Base-by-base conservation (phyloP, 192 early-diverging fungal genomes). In the Linnemannia schmuckeri region DNA sequence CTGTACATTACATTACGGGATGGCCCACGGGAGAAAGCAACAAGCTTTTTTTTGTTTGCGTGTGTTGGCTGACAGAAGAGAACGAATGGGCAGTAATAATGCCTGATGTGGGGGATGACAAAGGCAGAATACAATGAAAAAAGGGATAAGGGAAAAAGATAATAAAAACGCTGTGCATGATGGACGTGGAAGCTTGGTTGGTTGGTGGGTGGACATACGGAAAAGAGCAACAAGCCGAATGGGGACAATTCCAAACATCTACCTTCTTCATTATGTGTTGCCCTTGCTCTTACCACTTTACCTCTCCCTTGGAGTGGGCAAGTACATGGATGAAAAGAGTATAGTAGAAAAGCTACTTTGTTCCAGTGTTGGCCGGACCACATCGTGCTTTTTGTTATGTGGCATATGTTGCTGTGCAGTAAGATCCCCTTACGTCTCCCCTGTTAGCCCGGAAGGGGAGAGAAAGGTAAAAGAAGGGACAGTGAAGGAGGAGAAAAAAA, bases 61-160 rank as follows among this genome's bases (percentile, higher is more conserved):
- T 13, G 30, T 66, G 61, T 66, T 66, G 61, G 61, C 61, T 3
- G 61, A 66, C 61, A 66, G 61, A 63, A 33, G 8, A 66, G 61
- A 33, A 13, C 4, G 61, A 66, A 66, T 33, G 9, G 27, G 61
- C 61, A 66, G n/a, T 57, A 57, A 30, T 30, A 66, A 66, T 66
- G 27, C n/a, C 27, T 66, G 10, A 66, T 66, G 61, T 66, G 61
- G 61, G 47, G 61, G 61, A 66, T 66, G 61, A 66, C 61, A 66
- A 66, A 66, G 61, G 27, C 61, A 15, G 61, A 33, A 66, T 15
- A 66, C 7, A 66, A 66, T 57, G 55, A 66, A 33, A 66, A 66
- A 15, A 30, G 10, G 13, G 27, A 66, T 30, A 66, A 30, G 61
- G 27, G 61, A 35, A 13, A 4, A 30, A 27, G 17, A 30, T 12